Conservation (phyloP, 2,329 filamentous ascomycete genomes). For the Aspergillus puulaauensis region DNA sequence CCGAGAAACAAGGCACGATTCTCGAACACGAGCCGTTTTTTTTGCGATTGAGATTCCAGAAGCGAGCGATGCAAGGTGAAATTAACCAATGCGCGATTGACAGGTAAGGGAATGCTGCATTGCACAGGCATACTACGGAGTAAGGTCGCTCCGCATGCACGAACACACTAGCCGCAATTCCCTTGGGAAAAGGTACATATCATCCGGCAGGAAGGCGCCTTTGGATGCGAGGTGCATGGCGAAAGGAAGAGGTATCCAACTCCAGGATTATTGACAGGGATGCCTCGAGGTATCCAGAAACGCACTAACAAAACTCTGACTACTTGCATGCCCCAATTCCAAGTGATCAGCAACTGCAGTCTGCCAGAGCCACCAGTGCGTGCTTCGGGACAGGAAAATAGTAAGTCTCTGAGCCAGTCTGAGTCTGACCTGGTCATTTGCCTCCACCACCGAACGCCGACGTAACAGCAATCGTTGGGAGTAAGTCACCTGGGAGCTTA, state of each 20-base stretch:
- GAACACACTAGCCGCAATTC: background rate
- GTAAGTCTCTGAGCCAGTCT: background rate
- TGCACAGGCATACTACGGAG: background rate
- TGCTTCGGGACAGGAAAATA: background rate
- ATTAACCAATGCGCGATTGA: background rate
- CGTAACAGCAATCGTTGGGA: background rate
- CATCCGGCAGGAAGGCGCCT: background rate
- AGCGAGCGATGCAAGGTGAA: conserved; percentile 1
- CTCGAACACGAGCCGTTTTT: conserved; percentile 1
- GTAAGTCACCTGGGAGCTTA: background rate
- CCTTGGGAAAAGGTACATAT: background rate
- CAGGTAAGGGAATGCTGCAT: conserved; percentile 6
- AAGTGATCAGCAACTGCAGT: conserved; percentile 4
- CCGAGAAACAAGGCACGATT: conserved; percentile 4
- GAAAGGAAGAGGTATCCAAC: background rate
- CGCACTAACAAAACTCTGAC: conserved; percentile 2
- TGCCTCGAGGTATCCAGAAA: conserved; percentile 1
- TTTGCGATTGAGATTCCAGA: conserved; percentile 1
- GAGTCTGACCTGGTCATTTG: conserved; percentile 10
- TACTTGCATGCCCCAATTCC: conserved; percentile 3
- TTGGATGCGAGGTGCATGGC: background rate
- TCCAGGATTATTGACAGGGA: background rate
- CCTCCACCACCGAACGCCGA: background rate
- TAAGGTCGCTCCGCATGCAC: conserved; percentile 4
- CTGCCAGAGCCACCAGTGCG: background rate